Base-by-base conservation (phyloP, 208 protist genomes). In the Polymyxa betae region DNA sequence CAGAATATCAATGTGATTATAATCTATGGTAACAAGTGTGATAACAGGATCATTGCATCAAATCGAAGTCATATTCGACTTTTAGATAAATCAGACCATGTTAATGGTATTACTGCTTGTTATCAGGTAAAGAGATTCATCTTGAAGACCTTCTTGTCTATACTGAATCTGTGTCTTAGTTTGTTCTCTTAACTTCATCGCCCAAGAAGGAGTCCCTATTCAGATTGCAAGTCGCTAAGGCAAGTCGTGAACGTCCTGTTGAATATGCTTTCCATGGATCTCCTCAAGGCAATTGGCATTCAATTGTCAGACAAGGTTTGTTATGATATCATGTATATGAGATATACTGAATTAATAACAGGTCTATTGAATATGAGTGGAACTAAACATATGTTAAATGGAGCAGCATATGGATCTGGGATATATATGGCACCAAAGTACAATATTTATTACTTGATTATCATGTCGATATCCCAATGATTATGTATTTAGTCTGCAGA, bases 181-280 rank as follows among this genome's bases (percentile, higher is more conserved):
- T 60, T 60, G 49, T 60, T 60, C 24, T 60, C 12, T 29, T 60
- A 24, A 60, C 49, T 5, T 60, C 49, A 24, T 60, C 49, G 24
- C 49, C 49, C 49, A 24, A 60, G 24, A 60, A 60, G 24, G 49
- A 60, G 49, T 5, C 49, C 24, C 49, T 5, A 60, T 60, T 60
- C 49, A 5, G 24, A 24, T 60, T 24, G 49, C 24, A 60, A 5
- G 49, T 60, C 49, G 24, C 12, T 29, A 24, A 60, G 24, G 49
- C 49, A 24, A 5, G 49, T 24, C 5, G 24, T 29, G 12, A 60
- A 60, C 5, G 24, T 24, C 12, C 49, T 29, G 5, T 60, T 60
- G 49, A 60, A 24, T 60, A 60, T 24, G 90, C 90, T 40, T 91
- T 91, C 82, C 90, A 91, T 40, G 90, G 90, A 1, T 91, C 78